Evolutionary conservation across 179 eudicot species (phyloP).

Genomic region (Pouteria campechiana): DNA sequence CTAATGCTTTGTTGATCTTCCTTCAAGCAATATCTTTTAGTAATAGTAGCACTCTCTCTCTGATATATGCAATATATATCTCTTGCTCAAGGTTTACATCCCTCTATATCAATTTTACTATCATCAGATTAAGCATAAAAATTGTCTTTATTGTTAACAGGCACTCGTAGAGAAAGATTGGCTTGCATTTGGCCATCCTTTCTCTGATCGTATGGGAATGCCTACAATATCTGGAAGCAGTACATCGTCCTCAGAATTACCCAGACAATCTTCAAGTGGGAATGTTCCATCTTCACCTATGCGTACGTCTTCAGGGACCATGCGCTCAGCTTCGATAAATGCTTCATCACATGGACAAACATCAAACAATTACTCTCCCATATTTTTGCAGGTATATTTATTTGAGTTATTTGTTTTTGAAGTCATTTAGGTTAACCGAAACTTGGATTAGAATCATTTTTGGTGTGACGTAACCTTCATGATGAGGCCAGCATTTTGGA

Average conservation of each 20-base stretch:
- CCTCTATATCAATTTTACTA: no score
- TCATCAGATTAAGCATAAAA: no score
- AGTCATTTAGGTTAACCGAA: no score
- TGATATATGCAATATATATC: no score
- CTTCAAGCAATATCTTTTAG: no score
- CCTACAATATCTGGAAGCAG: constrained; percentile 66
- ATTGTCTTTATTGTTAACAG: constrained; percentile 19
- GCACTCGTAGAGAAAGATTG: constrained; percentile 99
- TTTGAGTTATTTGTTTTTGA: no score
- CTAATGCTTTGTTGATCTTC: no score
- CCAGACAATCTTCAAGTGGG: constrained; percentile 58
- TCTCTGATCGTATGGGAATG: constrained; percentile 81
- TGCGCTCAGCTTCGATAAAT: constrained; percentile 29
- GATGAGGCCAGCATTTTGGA: no score
- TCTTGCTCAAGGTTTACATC: no score
- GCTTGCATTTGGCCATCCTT: constrained; percentile 99
- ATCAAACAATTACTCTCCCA: constrained; percentile 66
- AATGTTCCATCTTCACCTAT: constrained; percentile 56
- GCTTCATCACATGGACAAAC: constrained; percentile 58
- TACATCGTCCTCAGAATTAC: constrained; percentile 44
- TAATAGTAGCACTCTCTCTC: no score
- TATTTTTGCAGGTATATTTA: constrained; percentile 64
- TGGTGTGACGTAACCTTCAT: no score
- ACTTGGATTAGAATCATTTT: no score
- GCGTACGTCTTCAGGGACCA: constrained; percentile 67